Conservation (phyloP, 202 grass and related monocot genomes). For the Saccharum hybrid region DNA sequence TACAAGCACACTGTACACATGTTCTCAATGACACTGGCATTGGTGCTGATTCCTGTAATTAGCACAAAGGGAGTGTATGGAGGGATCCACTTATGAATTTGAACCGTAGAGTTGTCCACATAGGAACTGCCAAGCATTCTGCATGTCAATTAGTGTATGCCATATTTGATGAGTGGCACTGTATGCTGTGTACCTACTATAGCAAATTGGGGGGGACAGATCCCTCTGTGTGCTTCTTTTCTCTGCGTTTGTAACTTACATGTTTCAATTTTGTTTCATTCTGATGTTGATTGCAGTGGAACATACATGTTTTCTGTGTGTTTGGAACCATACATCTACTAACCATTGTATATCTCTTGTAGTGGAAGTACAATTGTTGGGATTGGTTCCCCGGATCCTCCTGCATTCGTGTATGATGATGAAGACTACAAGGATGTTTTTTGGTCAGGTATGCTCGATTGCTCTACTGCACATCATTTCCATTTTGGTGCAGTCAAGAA, state of each 20-base stretch:
- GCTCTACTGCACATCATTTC: background rate
- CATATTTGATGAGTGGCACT: background rate
- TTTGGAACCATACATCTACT: background rate
- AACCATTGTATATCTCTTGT: slow-evolving; percentile 36
- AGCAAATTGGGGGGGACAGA: background rate
- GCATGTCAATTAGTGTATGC: background rate
- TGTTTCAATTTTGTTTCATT: background rate
- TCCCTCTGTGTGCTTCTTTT: background rate
- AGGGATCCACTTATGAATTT: too few species aligned
- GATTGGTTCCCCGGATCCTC: slow-evolving; percentile 87
- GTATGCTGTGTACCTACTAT: background rate
- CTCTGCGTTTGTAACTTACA: background rate
- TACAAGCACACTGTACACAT: background rate
- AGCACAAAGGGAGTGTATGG: too few species aligned
- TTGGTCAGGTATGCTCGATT: slow-evolving; percentile 69
- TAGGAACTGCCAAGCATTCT: slow-evolving; percentile 18
- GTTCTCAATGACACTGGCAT: background rate
- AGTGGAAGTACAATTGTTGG: slow-evolving; percentile 97
- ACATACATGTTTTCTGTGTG: background rate
- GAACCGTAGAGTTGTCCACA: too few species aligned
- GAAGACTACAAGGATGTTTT: slow-evolving; percentile 95
- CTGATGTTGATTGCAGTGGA: background rate
- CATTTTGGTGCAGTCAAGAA: background rate
- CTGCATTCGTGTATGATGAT: slow-evolving; percentile 86
- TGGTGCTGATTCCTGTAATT: too few species aligned